Evolutionary conservation across 352 stramenopile genomes (phyloP).

Genomic region (Phytophthora idaei): DNA sequence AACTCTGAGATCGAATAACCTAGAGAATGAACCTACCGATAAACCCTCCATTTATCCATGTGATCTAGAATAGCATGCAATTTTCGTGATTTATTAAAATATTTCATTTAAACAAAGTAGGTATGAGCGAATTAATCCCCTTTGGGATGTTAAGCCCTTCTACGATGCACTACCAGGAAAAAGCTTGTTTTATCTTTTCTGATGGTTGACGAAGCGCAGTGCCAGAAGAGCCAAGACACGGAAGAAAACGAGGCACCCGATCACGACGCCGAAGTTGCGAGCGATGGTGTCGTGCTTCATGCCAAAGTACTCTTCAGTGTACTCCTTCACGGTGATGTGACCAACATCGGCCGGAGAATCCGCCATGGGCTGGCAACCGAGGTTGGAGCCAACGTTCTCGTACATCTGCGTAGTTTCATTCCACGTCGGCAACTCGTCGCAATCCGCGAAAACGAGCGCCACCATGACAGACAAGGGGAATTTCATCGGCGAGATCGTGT

Average conservation of each 20-base stretch:
- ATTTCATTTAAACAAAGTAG: too few species aligned
- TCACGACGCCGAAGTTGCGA: constrained; percentile 34
- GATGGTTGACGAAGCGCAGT: constrained; percentile 33
- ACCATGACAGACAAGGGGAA: constrained; percentile 24
- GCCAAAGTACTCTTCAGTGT: constrained; percentile 29
- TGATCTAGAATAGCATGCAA: too few species aligned
- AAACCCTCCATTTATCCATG: too few species aligned
- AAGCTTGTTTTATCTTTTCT: constrained; percentile 30
- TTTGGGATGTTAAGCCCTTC: too few species aligned
- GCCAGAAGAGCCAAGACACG: constrained; percentile 35
- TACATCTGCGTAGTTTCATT: constrained; percentile 24
- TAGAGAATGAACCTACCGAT: too few species aligned
- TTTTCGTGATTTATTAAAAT: too few species aligned
- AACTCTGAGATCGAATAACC: too few species aligned
- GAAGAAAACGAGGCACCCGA: constrained; percentile 40
- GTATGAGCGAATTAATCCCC: too few species aligned
- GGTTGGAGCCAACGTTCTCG: constrained; percentile 17
- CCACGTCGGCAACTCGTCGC: constrained; percentile 30
- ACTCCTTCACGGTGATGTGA: constrained; percentile 34
- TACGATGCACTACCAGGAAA: too few species aligned
- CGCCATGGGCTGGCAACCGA: constrained; percentile 29
- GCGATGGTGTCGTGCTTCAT: constrained; percentile 23
- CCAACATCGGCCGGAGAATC: constrained; percentile 11
- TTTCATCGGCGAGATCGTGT: constrained; percentile 25
- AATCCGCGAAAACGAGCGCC: constrained; percentile 35